Conservation (phyloP, 2,329 filamentous ascomycete genomes). For the Penicillium sp. region DNA sequence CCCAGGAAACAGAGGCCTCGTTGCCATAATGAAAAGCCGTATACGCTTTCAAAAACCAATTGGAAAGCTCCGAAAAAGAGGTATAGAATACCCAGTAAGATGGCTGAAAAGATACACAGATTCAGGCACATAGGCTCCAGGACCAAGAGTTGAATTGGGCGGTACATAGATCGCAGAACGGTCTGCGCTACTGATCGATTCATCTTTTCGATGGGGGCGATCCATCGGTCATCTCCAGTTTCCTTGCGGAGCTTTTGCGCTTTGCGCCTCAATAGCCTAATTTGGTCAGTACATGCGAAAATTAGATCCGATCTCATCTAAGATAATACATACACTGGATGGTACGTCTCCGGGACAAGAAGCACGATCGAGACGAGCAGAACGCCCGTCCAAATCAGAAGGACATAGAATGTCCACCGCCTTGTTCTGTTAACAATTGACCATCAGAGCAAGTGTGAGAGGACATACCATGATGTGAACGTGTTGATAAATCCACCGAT, state of each 20-base stretch:
- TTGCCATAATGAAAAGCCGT: slow-evolving; percentile 77
- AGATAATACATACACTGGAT: slow-evolving; percentile 44
- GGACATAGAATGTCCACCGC: slow-evolving; percentile 80
- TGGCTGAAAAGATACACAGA: slow-evolving; percentile 77
- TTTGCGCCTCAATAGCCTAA: slow-evolving; percentile 64
- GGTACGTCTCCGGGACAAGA: slow-evolving; percentile 86
- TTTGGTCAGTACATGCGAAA: slow-evolving; percentile 43
- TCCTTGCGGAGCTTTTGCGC: slow-evolving; percentile 67
- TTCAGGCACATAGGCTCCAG: slow-evolving; percentile 83
- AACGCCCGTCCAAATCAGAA: slow-evolving; percentile 75
- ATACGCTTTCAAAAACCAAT: slow-evolving; percentile 70
- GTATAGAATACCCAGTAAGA: slow-evolving; percentile 84
- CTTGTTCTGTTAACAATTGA: slow-evolving; percentile 24
- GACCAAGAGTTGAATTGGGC: slow-evolving; percentile 73
- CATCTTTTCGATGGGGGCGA: slow-evolving; percentile 72
- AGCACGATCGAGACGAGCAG: slow-evolving; percentile 64
- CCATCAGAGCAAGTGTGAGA: background rate
- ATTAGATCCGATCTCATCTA: background rate
- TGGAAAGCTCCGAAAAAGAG: slow-evolving; percentile 89
- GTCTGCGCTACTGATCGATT: slow-evolving; percentile 65
- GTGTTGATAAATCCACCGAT: slow-evolving; percentile 79
- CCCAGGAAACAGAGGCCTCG: slow-evolving; percentile 72
- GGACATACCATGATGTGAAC: slow-evolving; percentile 59
- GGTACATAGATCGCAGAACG: slow-evolving; percentile 56
- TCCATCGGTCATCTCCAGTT: slow-evolving; percentile 74